phyloP scores from a whole-genome alignment of 139 green algal species.

The Yamagishiella unicocca region DNA sequence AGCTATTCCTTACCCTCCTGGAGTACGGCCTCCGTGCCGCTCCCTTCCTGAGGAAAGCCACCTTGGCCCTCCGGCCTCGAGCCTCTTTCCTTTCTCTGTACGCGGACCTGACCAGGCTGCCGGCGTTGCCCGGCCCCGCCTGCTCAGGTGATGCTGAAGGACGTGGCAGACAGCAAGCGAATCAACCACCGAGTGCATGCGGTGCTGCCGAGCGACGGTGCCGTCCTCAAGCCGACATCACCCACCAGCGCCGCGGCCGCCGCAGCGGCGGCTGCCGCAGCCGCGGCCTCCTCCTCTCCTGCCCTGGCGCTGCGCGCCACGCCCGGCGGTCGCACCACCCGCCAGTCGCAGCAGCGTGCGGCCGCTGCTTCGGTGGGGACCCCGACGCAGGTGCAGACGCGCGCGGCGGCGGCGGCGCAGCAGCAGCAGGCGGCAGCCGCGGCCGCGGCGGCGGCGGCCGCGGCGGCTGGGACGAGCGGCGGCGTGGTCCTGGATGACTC shows the following conservation, averaged over 20 bases:
- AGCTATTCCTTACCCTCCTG: too few species aligned
- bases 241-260: neutral
- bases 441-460: neutral
- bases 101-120: too few species aligned
- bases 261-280: neutral
- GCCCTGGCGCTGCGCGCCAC: neutral
- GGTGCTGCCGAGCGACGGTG: neutral
- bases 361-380: neutral
- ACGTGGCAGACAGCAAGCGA: conserved; percentile 94
- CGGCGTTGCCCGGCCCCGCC: too few species aligned
- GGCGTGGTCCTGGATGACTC: too few species aligned
- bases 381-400: conserved; percentile 25
- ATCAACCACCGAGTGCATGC: conserved; percentile 83
- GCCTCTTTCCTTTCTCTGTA: too few species aligned
- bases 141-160: conserved; percentile 72
- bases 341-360: conserved; percentile 1
- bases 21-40: too few species aligned
- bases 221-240: neutral
- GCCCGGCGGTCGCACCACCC: neutral
- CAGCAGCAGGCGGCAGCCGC: conserved; percentile 9
- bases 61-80: too few species aligned
- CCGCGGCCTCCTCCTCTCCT: neutral
- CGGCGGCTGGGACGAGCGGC: too few species aligned
- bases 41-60: too few species aligned
- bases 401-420: neutral